Conservation (phyloP, 192 early-diverging fungal genomes). For the Lunasporangiospora selenospora region DNA sequence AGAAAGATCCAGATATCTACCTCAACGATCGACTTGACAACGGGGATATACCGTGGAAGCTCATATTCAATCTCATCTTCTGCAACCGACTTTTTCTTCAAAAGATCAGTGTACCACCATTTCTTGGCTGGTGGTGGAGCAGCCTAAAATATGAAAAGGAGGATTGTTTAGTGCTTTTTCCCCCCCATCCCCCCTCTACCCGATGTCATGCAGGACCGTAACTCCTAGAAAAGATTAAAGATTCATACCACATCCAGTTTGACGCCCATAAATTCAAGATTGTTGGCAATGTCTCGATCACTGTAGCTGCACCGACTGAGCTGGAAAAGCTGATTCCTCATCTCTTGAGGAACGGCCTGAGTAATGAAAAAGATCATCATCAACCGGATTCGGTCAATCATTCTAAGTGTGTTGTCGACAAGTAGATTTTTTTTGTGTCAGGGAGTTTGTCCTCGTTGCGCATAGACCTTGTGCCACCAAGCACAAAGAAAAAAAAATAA, state of each 20-base stretch:
- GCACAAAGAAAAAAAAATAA: not conserved
- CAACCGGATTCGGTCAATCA: constrained; percentile 56
- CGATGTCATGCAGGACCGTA: no score
- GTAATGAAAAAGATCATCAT: constrained; percentile 44
- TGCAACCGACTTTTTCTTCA: constrained; percentile 45
- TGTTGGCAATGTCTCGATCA: constrained; percentile 39
- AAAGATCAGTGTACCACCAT: constrained; percentile 26
- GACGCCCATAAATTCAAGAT: constrained; percentile 41
- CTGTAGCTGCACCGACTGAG: constrained; percentile 40
- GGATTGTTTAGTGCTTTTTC: no score
- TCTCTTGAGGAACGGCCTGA: constrained; percentile 34
- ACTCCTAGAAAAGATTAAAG: no score
- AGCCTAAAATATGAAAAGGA: no score
- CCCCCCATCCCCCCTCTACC: no score
- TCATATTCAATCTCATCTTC: constrained; percentile 73
- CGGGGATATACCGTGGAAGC: constrained; percentile 77
- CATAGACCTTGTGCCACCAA: no score
- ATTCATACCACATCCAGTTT: constrained; percentile 39
- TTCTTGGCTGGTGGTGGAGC: constrained; percentile 42
- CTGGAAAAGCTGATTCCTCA: constrained; percentile 38
- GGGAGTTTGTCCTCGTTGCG: no score
- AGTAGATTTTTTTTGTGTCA: no score
- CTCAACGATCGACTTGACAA: constrained; percentile 64
- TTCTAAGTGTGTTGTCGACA: constrained; percentile 75
- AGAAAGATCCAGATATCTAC: constrained; percentile 10